Percentiles rank a stretch among this genome's conserved stretches.
These are phyloP conservation scores for Pseudoscleropodium purum DNA, from an alignment of 225 moss, liverwort and hornwort genomes.

Conservation along the genomic window DNA sequence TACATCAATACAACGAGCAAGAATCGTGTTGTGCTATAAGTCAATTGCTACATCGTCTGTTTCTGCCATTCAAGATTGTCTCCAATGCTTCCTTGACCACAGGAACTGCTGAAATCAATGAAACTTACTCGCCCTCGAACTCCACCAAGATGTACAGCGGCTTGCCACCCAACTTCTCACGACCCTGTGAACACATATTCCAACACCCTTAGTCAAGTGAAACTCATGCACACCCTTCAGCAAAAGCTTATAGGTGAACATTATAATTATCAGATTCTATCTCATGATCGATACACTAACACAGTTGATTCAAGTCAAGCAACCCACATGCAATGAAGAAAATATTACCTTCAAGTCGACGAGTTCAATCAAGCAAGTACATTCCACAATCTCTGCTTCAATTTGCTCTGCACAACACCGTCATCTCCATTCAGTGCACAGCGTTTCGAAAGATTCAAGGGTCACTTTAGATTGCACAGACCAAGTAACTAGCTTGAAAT, in stretches of 20 bases:
- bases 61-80: background rate
- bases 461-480: background rate
- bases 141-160: slow-evolving; percentile 81
- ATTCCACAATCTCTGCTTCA: slow-evolving; percentile 76
- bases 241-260: background rate
- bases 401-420: slow-evolving; percentile 43
- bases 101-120: background rate
- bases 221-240: background rate
- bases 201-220: background rate
- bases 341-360: slow-evolving; percentile 60
- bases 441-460: background rate
- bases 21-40: background rate
- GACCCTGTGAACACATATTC: slow-evolving; percentile 45
- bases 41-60: background rate
- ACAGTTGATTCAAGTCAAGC: background rate
- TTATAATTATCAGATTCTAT: background rate
- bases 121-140: slow-evolving; percentile 65
- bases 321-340: background rate
- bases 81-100: background rate
- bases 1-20: background rate
- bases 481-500: background rate
- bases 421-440: background rate
- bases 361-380: slow-evolving; percentile 82
- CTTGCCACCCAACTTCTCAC: slow-evolving; percentile 57
- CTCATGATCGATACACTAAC: background rate